Conservation (phyloP, 176 grass and related monocot genomes). For the Alopecurus myosuroides region DNA sequence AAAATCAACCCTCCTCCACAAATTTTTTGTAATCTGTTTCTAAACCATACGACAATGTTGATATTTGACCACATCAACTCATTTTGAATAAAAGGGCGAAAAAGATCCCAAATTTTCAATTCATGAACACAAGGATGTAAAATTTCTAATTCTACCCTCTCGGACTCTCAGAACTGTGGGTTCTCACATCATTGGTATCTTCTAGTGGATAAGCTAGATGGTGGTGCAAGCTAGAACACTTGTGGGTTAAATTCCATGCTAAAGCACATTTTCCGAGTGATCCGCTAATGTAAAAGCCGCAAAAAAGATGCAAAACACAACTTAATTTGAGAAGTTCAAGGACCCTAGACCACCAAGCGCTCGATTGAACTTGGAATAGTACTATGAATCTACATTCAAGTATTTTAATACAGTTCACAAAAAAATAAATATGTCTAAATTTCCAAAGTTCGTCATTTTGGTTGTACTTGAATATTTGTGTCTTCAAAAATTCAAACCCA, state of each 20-base stretch:
- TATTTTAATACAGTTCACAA: neutral
- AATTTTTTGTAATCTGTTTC: no score
- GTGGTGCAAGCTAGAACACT: neutral
- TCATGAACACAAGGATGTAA: no score
- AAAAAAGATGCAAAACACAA: neutral
- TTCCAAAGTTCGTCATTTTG: neutral
- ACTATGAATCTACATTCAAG: neutral
- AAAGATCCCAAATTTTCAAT: no score
- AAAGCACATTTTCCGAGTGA: neutral
- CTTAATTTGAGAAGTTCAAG: neutral
- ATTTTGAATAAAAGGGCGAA: no score
- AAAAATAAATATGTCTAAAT: neutral
- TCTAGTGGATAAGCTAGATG: neutral
- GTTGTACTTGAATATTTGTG: neutral
- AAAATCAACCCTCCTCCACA: no score
- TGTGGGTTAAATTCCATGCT: neutral
- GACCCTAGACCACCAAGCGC: neutral
- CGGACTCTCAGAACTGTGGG: no score
- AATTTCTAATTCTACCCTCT: no score
- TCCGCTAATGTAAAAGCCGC: neutral
- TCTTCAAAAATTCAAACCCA: neutral
- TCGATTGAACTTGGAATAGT: neutral
- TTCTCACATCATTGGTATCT: no score
- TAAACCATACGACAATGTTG: no score
- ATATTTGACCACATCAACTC: no score